Base-by-base conservation (phyloP, 768 basidiomycete species). In the Tricholoma furcatifolium region DNA sequence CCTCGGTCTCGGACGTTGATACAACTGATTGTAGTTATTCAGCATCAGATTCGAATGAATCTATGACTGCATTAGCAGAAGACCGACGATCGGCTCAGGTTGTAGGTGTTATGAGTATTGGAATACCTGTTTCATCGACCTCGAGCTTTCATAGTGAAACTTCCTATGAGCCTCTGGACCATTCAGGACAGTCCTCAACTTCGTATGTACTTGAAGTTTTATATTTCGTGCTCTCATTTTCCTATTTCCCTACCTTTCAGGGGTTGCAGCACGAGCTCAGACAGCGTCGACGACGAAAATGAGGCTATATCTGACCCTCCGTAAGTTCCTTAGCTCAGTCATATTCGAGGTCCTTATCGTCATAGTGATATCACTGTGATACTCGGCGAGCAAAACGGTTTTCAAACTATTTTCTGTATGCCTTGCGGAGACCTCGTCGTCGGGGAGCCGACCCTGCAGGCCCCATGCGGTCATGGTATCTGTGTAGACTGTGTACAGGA, bases 401-500 rank as follows among this genome's bases (percentile, higher is more conserved):
- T 41, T 43, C 52, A 30, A 6, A 57, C 55, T 38, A 31, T 60
- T 15, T 51, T 41, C 21, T 60, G 59, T 47, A 48, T 50, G 38
- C 21, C 31, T 24, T 57, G 53, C 36, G 53, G 39, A 15, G 59
- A 60, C 41, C 53, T 57, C 35, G 50, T 60, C 15, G 59, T 53
- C 8, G 55, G 55, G 7, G 53, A 57, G 38, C 57, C 59, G 4
- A 63, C 65, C 1, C 67, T 78, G 20, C 57, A 56, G 12, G 73
- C 75, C 1, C 67, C 75, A 2, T 82, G 82, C 57, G 56, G 59
- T 0, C 79, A 83, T 56, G 50, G 60, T 42, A 79, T 83, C 53
- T 81, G 79, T 62, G 55, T 55, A 15, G 62, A 46, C 12, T 84
- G 81, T 51, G 36, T 80, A 27, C 46, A 58, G 0, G 64, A 66